Conservation (phyloP, 257 asterid genomes). For the Scutellaria barbata region DNA sequence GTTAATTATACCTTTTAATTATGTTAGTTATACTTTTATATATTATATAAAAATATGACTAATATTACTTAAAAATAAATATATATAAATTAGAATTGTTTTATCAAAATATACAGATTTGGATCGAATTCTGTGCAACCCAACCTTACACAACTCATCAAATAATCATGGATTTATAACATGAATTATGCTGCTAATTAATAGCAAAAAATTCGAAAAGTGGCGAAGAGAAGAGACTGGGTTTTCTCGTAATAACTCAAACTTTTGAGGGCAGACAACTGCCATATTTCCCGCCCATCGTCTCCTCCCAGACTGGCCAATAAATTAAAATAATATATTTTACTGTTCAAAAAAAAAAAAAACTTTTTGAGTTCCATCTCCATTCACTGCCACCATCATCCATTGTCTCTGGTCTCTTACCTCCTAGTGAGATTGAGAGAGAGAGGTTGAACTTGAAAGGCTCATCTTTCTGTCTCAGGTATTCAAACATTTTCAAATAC, state of each 20-base stretch:
- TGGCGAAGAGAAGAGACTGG: conserved; percentile 26
- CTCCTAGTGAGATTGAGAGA: background rate
- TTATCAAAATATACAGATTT: too few species aligned
- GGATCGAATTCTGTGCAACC: too few species aligned
- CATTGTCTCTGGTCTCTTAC: conserved; percentile 30
- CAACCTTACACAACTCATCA: too few species aligned
- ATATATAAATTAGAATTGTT: too few species aligned
- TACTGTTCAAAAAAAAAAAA: conserved; percentile 4
- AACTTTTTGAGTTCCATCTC: conserved; percentile 8
- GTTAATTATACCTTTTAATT: too few species aligned
- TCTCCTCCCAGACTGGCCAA: conserved; percentile 32
- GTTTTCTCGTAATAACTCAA: conserved; percentile 29
- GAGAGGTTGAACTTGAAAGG: background rate
- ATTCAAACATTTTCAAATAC: background rate
- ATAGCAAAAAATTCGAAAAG: background rate
- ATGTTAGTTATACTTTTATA: too few species aligned
- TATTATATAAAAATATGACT: too few species aligned
- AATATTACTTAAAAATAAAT: too few species aligned
- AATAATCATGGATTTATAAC: too few species aligned
- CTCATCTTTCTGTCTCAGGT: background rate
- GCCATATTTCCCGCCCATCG: conserved; percentile 57
- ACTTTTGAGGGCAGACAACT: conserved; percentile 35
- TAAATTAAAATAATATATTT: conserved; percentile 25
- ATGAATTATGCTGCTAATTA: too few species aligned
- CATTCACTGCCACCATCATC: conserved; percentile 12